Evolutionary conservation across 2,329 filamentous ascomycete species (phyloP).

Genomic region (Colletotrichum musae): DNA sequence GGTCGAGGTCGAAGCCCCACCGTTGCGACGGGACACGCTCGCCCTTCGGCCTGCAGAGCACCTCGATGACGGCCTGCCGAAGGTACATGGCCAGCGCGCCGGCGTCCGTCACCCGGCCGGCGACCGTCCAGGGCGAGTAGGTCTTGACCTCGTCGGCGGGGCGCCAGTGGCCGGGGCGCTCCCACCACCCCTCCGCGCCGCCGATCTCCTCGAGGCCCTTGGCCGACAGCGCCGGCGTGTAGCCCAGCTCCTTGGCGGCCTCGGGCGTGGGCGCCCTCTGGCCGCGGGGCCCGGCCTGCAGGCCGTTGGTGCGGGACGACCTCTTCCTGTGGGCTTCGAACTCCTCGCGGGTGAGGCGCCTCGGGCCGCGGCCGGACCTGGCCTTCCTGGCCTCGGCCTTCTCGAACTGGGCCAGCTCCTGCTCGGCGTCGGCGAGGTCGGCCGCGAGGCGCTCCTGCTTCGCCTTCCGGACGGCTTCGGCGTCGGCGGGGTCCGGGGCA

Average conservation of each 20-base stretch:
- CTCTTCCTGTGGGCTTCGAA: too few relatives aligned
- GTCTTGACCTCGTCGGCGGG: constrained; percentile 53
- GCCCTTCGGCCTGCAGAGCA: constrained; percentile 50
- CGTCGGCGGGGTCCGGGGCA: constrained; percentile 57
- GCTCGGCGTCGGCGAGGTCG: constrained; percentile 40
- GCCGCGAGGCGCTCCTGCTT: constrained; percentile 49
- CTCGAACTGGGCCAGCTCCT: constrained; percentile 39
- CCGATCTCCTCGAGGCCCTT: constrained; percentile 64
- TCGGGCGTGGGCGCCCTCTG: not conserved
- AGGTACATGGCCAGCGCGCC: constrained; percentile 63
- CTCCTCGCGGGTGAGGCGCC: too few relatives aligned
- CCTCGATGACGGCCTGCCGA: constrained; percentile 67
- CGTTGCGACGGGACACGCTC: too few relatives aligned
- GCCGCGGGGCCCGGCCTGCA: too few relatives aligned
- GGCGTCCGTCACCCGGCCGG: constrained; percentile 58
- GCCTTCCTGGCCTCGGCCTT: too few relatives aligned
- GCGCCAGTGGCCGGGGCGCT: constrained; percentile 66
- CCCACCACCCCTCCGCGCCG: constrained; percentile 67
- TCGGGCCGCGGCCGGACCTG: too few relatives aligned
- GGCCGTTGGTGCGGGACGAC: too few relatives aligned
- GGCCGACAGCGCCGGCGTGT: constrained; percentile 62
- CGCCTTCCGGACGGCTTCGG: constrained; percentile 49
- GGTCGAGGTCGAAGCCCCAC: not conserved
- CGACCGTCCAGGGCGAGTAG: constrained; percentile 55
- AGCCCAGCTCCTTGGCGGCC: constrained; percentile 46